Percentiles rank a stretch among this genome's conserved stretches.
These are phyloP conservation scores for Microcos paniculata DNA, from an alignment of 345 rosid species.

Conservation along the genomic window DNA sequence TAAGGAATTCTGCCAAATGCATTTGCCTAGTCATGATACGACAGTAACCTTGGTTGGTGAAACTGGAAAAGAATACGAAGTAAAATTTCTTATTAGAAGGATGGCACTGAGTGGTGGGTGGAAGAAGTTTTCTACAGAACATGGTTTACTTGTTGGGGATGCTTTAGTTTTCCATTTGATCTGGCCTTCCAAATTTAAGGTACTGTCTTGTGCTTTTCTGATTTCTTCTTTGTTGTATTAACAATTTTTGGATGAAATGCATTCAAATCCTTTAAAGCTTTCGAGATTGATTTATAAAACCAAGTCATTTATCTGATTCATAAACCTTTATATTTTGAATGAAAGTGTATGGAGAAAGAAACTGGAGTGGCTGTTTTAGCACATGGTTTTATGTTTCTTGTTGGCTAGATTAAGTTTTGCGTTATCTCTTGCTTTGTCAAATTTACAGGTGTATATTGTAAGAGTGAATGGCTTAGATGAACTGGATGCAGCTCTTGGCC, in stretches of 20 bases:
- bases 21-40: constrained; percentile 48
- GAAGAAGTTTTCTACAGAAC: constrained; percentile 55
- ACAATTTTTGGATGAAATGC: not conserved
- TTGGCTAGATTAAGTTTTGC: not conserved
- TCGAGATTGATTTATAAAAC: not conserved
- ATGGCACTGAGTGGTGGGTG: constrained; percentile 67
- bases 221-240: not conserved
- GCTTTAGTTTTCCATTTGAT: constrained; percentile 56
- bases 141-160: constrained; percentile 57
- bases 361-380: not conserved
- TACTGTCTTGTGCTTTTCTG: not conserved
- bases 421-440: not conserved
- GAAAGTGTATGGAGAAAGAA: not conserved
- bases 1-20: constrained; percentile 45
- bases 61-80: constrained; percentile 30
- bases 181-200: constrained; percentile 52
- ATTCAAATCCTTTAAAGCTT: not conserved
- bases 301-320: not conserved
- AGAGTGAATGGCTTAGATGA: constrained; percentile 35
- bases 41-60: constrained; percentile 53
- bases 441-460: constrained; percentile 38
- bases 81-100: constrained; percentile 49
- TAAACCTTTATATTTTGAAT: not conserved
- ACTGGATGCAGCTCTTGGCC: constrained; percentile 37
- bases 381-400: not conserved